Evolutionary conservation across 768 basidiomycete genomes (phyloP).

Genomic region (Boletus tomentosulus): DNA sequence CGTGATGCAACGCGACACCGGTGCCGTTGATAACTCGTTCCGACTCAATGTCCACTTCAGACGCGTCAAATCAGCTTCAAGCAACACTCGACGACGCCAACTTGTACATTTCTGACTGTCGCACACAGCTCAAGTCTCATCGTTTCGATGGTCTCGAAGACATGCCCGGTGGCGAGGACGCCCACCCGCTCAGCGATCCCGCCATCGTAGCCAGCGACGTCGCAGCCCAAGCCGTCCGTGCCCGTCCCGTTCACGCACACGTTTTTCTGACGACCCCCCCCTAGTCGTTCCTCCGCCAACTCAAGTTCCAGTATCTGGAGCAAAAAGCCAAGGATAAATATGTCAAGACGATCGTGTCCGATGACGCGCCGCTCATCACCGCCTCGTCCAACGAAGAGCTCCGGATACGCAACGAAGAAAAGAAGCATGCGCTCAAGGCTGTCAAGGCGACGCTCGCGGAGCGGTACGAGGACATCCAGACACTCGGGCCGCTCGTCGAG

Average conservation of each 20-base stretch:
- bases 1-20: neutral
- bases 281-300: constrained; percentile 69
- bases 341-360: constrained; percentile 79
- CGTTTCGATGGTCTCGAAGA: constrained; percentile 31
- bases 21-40: neutral
- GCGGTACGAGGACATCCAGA: constrained; percentile 57
- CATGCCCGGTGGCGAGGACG: constrained; percentile 21
- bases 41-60: constrained; percentile 17
- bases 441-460: constrained; percentile 61
- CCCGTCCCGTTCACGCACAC: neutral
- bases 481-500: constrained; percentile 65
- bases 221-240: constrained; percentile 55
- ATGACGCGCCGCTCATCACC: constrained; percentile 78
- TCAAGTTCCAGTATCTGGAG: constrained; percentile 88
- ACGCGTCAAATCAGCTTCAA: constrained; percentile 25
- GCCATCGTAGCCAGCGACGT: constrained; percentile 56
- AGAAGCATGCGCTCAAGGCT: constrained; percentile 64
- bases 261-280: neutral
- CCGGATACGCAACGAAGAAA: constrained; percentile 54
- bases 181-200: constrained; percentile 41
- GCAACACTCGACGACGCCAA: constrained; percentile 22
- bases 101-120: constrained; percentile 22
- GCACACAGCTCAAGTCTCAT: constrained; percentile 20
- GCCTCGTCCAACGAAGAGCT: constrained; percentile 75
- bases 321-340: constrained; percentile 91